Conservation (phyloP, 495 filamentous ascomycete genomes). For the Glarea lozoyensis region DNA sequence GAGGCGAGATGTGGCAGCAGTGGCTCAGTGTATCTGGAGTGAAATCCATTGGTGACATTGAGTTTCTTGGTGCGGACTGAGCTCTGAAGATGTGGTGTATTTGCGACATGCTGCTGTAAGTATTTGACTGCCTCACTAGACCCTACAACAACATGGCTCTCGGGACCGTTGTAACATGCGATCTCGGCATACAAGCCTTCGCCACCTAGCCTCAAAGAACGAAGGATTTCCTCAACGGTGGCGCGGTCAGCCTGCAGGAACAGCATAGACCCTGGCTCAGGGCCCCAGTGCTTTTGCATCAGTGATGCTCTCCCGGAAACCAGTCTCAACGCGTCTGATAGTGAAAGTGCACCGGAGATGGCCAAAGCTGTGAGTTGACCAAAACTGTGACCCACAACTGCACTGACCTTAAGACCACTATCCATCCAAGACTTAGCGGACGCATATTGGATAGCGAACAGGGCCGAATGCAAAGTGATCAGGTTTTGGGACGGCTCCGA, state of each 20-base stretch:
- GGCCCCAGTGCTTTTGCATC: conserved; percentile 28
- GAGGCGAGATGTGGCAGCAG: conserved; percentile 23
- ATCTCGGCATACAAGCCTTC: conserved; percentile 19
- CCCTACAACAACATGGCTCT: conserved; percentile 27
- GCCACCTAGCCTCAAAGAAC: background rate
- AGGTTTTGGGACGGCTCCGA: conserved; percentile 23
- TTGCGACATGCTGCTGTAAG: conserved; percentile 9
- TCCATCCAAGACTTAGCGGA: conserved; percentile 39
- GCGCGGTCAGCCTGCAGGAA: conserved; percentile 4
- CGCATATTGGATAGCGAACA: conserved; percentile 42
- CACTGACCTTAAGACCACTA: conserved; percentile 25
- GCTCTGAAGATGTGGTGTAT: background rate
- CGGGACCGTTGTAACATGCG: conserved; percentile 33
- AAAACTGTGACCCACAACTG: conserved; percentile 44
- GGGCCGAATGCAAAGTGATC: conserved; percentile 29
- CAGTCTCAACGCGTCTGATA: conserved; percentile 27
- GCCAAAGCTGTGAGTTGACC: conserved; percentile 36
- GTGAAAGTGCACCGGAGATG: conserved; percentile 28
- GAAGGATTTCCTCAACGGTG: background rate
- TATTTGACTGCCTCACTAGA: conserved; percentile 15
- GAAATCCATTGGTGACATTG: conserved; percentile 35
- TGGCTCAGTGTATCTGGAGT: conserved; percentile 31
- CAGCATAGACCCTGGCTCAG: conserved; percentile 34
- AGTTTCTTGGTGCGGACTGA: conserved; percentile 11
- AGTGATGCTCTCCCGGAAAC: conserved; percentile 31